Evolutionary conservation across 2,329 filamentous ascomycete genomes (phyloP).

Genomic region (Aspergillus spinulosporus): DNA sequence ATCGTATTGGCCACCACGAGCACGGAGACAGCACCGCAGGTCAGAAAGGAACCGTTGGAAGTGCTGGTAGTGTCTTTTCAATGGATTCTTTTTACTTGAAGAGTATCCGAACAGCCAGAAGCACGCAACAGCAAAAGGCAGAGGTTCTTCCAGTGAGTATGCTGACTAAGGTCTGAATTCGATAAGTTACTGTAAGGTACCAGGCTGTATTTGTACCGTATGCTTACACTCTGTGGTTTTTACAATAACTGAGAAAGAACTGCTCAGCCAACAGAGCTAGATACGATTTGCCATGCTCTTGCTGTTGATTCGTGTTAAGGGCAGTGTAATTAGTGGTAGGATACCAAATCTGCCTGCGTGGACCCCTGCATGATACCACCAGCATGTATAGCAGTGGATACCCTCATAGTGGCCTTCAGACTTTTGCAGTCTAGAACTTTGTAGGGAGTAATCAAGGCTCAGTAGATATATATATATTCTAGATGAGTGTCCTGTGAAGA

Average conservation of each 20-base stretch:
- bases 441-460: too few species aligned
- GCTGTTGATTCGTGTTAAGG: too few species aligned
- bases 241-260: not conserved
- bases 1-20: conserved; percentile 23
- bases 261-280: too few species aligned
- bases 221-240: not conserved
- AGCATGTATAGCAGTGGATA: too few species aligned
- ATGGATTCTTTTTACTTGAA: conserved; percentile 10
- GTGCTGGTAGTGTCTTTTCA: conserved; percentile 2
- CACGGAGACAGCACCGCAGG: conserved; percentile 8
- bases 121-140: conserved; percentile 11
- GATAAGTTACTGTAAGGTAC: conserved; percentile 3
- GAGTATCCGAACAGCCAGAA: conserved; percentile 14
- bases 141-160: conserved; percentile 16
- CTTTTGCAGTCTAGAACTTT: too few species aligned
- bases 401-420: too few species aligned
- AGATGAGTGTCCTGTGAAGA: too few species aligned
- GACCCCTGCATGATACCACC: too few species aligned
- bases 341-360: too few species aligned
- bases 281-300: too few species aligned
- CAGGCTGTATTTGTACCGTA: not conserved
- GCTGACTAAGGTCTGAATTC: conserved; percentile 19
- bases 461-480: too few species aligned
- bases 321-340: too few species aligned
- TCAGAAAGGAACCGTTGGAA: conserved; percentile 3